Evolutionary conservation across 371 early-diverging fungal genomes (phyloP), one percentile per base, ranked within the genome.

Genomic region (Lichtheimia ramosa): DNA sequence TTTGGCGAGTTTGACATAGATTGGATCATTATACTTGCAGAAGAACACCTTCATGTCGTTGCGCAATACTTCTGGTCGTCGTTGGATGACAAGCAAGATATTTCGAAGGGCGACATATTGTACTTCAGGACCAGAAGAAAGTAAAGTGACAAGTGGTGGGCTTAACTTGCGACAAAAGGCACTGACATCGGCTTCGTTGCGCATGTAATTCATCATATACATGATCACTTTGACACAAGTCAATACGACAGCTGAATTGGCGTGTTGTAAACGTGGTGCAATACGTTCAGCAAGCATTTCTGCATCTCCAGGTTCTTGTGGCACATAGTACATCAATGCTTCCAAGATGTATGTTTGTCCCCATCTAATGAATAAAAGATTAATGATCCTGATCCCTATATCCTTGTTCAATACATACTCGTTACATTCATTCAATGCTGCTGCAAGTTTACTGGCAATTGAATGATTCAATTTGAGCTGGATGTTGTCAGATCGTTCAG

Each of bases 1-100:
- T 69, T 99, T 99, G 57, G 93, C 97, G 50, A 95, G 81, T 69
- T 98, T 99, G 54, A 99, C 97, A 68, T 97, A 98, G 63, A 92
- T 92, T 18, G 99, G 98, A 74, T 99, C 99, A 71, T 98, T 95
- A 81, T 96, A 99, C 78, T 97, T 98, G 78, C 96, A 96, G 69
- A 98, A 99, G 76, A 99, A 98, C 18, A 96, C 93, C 27, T 93
- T 88, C 63, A 96, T 91, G 71, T 97, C 97, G 62, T 91, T 89
- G 21, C 83, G 86, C 50, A 98, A 75, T 12, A 96, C 84, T 27
- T 93, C 93, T 5, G 96, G 94, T 52, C 92, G 84, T 70, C 91
- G 90, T 75, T 99, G 97, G 28, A 97, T 82, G 48, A 99, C 91
- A n/a, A 99, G 78, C 61, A 89, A 83, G 62, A 97, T 97, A 75